A percentile compares a stretch with the other conserved stretches of the same genome.
These are phyloP conservation scores for Candida argentea DNA, from an alignment of 805 yeast genomes.

Conservation along the genomic window DNA sequence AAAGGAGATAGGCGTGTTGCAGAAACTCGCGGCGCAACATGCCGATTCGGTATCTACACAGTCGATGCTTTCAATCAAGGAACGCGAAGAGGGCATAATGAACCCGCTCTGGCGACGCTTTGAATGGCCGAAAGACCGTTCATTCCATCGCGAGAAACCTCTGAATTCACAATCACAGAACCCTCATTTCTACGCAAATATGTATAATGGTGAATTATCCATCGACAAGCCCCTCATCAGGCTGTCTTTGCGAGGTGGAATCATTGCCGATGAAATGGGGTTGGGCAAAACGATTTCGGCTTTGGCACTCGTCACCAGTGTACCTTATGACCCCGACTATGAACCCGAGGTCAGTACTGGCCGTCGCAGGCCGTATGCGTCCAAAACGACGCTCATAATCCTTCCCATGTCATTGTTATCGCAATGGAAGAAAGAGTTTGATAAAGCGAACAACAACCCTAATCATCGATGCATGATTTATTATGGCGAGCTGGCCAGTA, in stretches of 20 bases:
- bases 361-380: conserved; percentile 42
- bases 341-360: conserved; percentile 5
- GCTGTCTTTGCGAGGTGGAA: conserved; percentile 65
- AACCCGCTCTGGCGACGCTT: conserved; percentile 83
- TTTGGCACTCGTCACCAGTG: conserved; percentile 58
- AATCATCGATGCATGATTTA: conserved; percentile 48
- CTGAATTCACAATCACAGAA: conserved; percentile 3
- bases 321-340: conserved; percentile 38
- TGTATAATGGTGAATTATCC: conserved; percentile 73
- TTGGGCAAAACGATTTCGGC: conserved; percentile 88
- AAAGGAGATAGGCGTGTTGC: conserved; percentile 41
- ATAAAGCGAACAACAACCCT: conserved; percentile 39
- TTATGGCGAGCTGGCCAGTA: conserved; percentile 56
- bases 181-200: conserved; percentile 57
- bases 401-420: conserved; percentile 87
- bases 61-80: conserved; percentile 12
- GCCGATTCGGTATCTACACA: conserved; percentile 15
- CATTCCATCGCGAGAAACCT: conserved; percentile 18
- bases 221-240: conserved; percentile 54
- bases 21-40: conserved; percentile 15
- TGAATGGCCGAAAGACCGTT: conserved; percentile 56
- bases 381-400: conserved; percentile 62
- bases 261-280: conserved; percentile 95
- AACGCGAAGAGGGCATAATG: conserved; percentile 41
- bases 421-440: conserved; percentile 85